phyloP scores from a whole-genome alignment of 1,284 basidiomycete species.

The Rhodotorula sp. region DNA sequence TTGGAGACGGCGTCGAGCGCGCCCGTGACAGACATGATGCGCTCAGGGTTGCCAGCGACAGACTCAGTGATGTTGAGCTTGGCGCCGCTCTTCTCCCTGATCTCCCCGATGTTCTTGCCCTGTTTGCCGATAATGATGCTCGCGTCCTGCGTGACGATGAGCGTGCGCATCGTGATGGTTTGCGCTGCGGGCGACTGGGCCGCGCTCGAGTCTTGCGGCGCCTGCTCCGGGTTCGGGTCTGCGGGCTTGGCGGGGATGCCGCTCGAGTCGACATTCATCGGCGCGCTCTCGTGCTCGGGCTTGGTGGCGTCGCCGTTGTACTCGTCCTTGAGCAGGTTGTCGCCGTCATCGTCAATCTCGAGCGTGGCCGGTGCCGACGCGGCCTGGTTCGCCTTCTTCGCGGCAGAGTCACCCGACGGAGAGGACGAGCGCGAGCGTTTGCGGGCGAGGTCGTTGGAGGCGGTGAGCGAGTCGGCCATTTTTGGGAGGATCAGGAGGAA shows the following conservation, averaged over 20 bases:
- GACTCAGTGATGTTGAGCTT: constrained; percentile 93
- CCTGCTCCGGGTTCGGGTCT: constrained; percentile 16
- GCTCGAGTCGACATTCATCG: constrained; percentile 38
- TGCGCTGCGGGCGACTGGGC: constrained; percentile 13
- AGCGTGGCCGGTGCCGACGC: constrained; percentile 22
- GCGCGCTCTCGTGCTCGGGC: background rate
- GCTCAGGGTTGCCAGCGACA: constrained; percentile 95
- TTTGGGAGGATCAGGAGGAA: background rate
- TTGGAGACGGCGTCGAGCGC: constrained; percentile 98
- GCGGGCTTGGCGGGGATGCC: constrained; percentile 22
- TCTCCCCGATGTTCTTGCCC: constrained; percentile 97
- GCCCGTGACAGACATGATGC: constrained; percentile 94
- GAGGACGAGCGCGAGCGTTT: constrained; percentile 40
- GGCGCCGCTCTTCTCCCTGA: constrained; percentile 94
- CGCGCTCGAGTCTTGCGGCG: constrained; percentile 3
- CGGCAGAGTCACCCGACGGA: constrained; percentile 23
- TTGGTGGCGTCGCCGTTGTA: background rate
- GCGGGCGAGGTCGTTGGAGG: constrained; percentile 31
- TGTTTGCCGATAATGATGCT: constrained; percentile 98
- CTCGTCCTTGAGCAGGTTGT: constrained; percentile 1
- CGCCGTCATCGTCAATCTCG: constrained; percentile 31
- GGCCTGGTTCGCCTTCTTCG: constrained; percentile 39
- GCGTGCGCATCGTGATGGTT: constrained; percentile 45
- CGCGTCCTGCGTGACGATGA: constrained; percentile 98
- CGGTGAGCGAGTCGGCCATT: constrained; percentile 33